A percentile compares a stretch with the other conserved stretches of the same genome.
phyloP scores from a whole-genome alignment of 225 moss, liverwort and hornwort species.

The Antitrichia curtipendula region DNA sequence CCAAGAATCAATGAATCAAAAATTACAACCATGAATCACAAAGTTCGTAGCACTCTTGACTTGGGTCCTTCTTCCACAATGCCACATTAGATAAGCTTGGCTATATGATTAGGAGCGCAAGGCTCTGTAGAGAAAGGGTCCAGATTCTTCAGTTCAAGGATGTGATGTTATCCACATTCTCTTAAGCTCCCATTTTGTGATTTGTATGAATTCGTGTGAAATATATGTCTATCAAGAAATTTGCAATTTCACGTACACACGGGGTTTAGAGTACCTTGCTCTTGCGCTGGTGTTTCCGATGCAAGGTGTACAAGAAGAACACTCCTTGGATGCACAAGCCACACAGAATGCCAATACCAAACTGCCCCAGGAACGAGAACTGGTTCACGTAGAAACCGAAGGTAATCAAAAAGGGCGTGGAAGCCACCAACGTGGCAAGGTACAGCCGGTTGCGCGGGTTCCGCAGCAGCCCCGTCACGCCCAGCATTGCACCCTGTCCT shows the following conservation, averaged over 20 bases:
- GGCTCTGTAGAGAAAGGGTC: background rate
- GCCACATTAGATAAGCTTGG: background rate
- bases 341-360: conserved; percentile 20
- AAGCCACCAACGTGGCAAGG: conserved; percentile 21
- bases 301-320: conserved; percentile 27
- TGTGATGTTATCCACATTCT: background rate
- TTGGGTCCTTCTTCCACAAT: background rate
- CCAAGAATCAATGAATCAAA: background rate
- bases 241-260: background rate
- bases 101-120: background rate
- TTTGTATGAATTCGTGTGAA: no score
- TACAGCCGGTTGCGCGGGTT: conserved; percentile 36
- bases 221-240: background rate
- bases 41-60: background rate
- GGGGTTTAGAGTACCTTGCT: conserved; percentile 19
- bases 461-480: background rate
- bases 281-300: conserved; percentile 54
- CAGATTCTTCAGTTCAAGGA: background rate
- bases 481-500: background rate
- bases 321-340: conserved; percentile 39
- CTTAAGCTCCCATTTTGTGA: background rate
- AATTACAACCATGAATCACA: background rate
- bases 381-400: conserved; percentile 46
- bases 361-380: conserved; percentile 39
- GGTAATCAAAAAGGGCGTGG: conserved; percentile 32